Conservation (phyloP, 1,139 yeast genomes). For the Saccharomyces hybrid region DNA sequence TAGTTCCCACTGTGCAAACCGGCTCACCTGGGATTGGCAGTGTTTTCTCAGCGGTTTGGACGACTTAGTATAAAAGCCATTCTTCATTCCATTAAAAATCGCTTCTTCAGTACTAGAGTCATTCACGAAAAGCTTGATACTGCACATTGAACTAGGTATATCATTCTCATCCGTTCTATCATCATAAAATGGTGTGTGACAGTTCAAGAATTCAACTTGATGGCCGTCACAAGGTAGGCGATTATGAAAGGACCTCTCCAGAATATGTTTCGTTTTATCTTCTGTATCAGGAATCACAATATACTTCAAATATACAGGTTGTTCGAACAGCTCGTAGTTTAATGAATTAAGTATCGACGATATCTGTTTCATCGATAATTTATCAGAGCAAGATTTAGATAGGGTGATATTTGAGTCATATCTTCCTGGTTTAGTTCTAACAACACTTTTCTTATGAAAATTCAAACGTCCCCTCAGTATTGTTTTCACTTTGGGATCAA, state of each 20-base stretch:
- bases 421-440: conserved; percentile 89
- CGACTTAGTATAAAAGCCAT: conserved; percentile 41
- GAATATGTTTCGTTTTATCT: conserved; percentile 32
- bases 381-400: conserved; percentile 87
- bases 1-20: conserved; percentile 20
- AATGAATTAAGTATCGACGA: conserved; percentile 53
- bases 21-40: conserved; percentile 34
- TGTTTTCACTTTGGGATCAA: conserved; percentile 21
- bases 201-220: conserved; percentile 10
- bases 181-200: conserved; percentile 11
- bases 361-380: conserved; percentile 57
- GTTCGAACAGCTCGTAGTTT: conserved; percentile 38
- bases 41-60: conserved; percentile 39
- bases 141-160: conserved; percentile 19
- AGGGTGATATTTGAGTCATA: conserved; percentile 60
- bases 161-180: conserved; percentile 27
- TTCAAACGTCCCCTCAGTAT: conserved; percentile 60
- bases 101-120: conserved; percentile 32
- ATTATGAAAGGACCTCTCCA: conserved; percentile 47
- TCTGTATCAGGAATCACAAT: conserved; percentile 44
- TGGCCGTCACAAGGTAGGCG: conserved; percentile 26
- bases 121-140: conserved; percentile 12
- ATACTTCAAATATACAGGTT: conserved; percentile 42
- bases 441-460: conserved; percentile 50
- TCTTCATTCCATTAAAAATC: conserved; percentile 47